A percentile compares a stretch with the other conserved stretches of the same genome.
These are phyloP conservation scores for Wallacemonas sp. DNA, from an alignment of 208 protist species.

Conservation along the genomic window DNA sequence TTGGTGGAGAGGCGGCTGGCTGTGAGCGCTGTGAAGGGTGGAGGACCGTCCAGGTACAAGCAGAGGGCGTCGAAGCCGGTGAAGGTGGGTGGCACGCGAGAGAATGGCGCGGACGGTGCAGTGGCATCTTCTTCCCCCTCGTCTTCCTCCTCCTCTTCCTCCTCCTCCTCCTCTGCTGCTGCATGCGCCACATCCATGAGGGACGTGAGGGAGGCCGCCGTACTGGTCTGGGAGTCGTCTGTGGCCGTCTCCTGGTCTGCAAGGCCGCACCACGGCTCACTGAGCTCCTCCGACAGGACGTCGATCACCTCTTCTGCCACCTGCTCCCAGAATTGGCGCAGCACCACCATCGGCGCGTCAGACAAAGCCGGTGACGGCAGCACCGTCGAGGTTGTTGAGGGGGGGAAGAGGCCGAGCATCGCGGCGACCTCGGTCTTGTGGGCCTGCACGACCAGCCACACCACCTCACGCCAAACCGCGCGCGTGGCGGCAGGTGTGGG, in stretches of 20 bases:
- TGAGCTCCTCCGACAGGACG: not conserved
- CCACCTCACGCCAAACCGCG: not conserved
- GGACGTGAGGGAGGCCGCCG: too few species aligned
- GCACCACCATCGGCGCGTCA: not conserved
- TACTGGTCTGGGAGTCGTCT: too few species aligned
- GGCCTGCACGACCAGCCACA: conserved; percentile 12
- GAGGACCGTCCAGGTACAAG: conserved; percentile 10
- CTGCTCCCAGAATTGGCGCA: conserved; percentile 24
- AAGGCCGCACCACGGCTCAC: too few species aligned
- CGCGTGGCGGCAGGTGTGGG: not conserved
- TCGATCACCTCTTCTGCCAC: conserved; percentile 13
- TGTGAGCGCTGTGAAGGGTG: not conserved
- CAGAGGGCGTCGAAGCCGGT: conserved; percentile 12
- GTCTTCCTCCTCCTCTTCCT: not conserved
- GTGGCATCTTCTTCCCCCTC: not conserved
- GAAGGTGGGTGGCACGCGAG: too few species aligned
- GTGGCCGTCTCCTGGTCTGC: too few species aligned
- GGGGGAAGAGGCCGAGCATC: not conserved
- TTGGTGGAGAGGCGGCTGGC: conserved; percentile 1
- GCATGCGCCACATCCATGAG: too few species aligned
- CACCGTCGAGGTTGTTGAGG: not conserved
- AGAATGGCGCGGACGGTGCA: not conserved
- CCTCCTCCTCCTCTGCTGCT: not conserved
- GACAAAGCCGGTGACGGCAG: not conserved
- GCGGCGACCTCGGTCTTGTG: not conserved